phyloP scores from a whole-genome alignment of 352 stramenopile species.

The Pythium coloratum region DNA sequence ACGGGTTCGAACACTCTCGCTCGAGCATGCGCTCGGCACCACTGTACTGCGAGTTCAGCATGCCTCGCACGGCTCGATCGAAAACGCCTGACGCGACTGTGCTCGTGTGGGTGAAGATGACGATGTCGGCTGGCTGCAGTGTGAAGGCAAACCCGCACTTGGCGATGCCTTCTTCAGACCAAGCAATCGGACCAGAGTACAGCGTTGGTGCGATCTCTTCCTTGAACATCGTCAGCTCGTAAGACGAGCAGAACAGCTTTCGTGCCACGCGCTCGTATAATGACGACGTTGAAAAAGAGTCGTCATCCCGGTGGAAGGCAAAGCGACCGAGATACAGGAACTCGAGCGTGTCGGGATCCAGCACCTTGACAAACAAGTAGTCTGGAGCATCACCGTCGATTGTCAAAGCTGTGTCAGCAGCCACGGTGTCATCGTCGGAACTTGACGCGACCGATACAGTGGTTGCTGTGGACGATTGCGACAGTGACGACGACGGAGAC shows the following conservation, averaged over 20 bases:
- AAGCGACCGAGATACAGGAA: conserved; percentile 51
- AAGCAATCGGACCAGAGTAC: conserved; percentile 48
- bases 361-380: conserved; percentile 71
- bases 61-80: conserved; percentile 23
- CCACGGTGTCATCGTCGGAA: background rate
- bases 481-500: background rate
- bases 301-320: conserved; percentile 23
- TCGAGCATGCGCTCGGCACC: conserved; percentile 38
- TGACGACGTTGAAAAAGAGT: conserved; percentile 30
- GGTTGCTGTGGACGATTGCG: background rate
- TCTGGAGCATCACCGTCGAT: background rate
- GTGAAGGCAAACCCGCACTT: conserved; percentile 16
- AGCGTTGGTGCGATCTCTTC: conserved; percentile 75
- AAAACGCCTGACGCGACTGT: conserved; percentile 30
- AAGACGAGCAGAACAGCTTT: conserved; percentile 38
- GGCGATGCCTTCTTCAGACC: conserved; percentile 24
- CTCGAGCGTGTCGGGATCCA: conserved; percentile 40
- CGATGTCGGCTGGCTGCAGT: conserved; percentile 59
- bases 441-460: background rate
- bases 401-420: background rate
- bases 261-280: conserved; percentile 54
- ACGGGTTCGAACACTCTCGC: conserved; percentile 31
- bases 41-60: conserved; percentile 46
- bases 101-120: conserved; percentile 46
- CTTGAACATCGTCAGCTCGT: conserved; percentile 62